Evolutionary conservation across 192 early-diverging fungal genomes (phyloP), one percentile per base, ranked within the genome.

Genomic region (Rhizophagus sp.): DNA sequence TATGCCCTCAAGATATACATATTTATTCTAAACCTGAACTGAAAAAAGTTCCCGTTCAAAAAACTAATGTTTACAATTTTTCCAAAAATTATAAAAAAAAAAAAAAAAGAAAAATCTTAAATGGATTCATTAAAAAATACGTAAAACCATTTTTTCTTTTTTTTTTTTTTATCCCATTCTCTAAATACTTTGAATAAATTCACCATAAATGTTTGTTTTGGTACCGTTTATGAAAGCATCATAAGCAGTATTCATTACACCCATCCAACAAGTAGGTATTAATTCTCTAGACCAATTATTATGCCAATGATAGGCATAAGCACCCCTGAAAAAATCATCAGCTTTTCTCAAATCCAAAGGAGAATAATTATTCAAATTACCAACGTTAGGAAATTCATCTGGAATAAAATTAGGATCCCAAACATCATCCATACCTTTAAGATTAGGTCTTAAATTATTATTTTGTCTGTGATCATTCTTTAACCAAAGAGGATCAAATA

Each of bases 401-500:
- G 24, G 12, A 12, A 66, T 15, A 30, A 66, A 24, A 34, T 66
- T 15, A 66, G 64, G 64, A 30, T 66, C 30, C 24, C 24, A 66
- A 30, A 66, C 64, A 66, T 66, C 64, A 24, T 13, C 12, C 24
- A 66, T 30, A 27, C 24, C 25, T 0, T 13, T 66, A 13, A 66
- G 25, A 66, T 66, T 66, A 30, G 64, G 64, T 11, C 27, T 66
- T 30, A 66, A 33, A 30, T 30, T 33, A 33, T 79, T 80, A 13
- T 25, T 24, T 70, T 82, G 79, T 25, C 27, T 52, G 0, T 30
- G 1, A 62, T 84, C 83, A 10, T 69, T 49, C 36, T 81, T 78
- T 10, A 84, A 69, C 83, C 83, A 84, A 64, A 84, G 81, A 22
- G 83, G 83, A 64, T 84, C 83, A 80, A 84, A 84, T 47, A 84